phyloP scores from a whole-genome alignment of 2,329 filamentous ascomycete genomes.

The Fusarium kyushuense region DNA sequence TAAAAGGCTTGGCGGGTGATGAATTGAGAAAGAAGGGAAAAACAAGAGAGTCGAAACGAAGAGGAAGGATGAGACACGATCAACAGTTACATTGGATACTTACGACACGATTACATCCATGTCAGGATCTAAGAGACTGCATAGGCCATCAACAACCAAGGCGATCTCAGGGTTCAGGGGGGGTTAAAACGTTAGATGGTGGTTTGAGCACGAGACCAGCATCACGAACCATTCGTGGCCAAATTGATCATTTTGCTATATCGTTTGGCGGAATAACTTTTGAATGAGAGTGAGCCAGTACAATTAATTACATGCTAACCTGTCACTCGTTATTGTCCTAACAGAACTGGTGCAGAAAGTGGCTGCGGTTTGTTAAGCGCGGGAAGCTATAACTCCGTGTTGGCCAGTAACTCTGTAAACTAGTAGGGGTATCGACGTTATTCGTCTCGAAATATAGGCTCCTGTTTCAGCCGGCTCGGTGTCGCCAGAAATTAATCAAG shows the following conservation, averaged over 20 bases:
- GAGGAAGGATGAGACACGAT: conserved; percentile 39
- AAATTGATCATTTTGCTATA: conserved; percentile 4
- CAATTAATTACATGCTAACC: conserved; percentile 5
- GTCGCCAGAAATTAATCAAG: conserved; percentile 33
- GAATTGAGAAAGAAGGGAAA: conserved; percentile 25
- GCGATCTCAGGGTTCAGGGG: conserved; percentile 37
- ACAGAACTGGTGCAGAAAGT: conserved; percentile 22
- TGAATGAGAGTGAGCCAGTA: background rate
- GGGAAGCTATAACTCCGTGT: conserved; percentile 5
- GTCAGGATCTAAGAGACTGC: conserved; percentile 17
- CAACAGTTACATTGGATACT: conserved; percentile 30
- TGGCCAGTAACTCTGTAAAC: background rate
- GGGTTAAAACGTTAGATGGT: conserved; percentile 5
- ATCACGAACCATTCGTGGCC: conserved; percentile 20
- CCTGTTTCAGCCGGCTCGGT: conserved; percentile 37
- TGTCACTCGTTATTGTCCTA: conserved; percentile 20
- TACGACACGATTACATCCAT: conserved; percentile 29
- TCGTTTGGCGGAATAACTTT: conserved; percentile 5
- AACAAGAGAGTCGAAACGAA: conserved; percentile 25
- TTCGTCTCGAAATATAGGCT: conserved; percentile 28
- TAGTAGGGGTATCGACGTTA: conserved; percentile 23
- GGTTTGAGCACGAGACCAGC: conserved; percentile 25
- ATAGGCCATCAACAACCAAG: conserved; percentile 6
- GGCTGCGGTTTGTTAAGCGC: conserved; percentile 30
- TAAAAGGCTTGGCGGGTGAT: conserved; percentile 32